A percentile compares a stretch with the other conserved stretches of the same genome.
Conservation (phyloP, 2,329 filamentous ascomycete genomes). For the Cladosporium halotolerans region DNA sequence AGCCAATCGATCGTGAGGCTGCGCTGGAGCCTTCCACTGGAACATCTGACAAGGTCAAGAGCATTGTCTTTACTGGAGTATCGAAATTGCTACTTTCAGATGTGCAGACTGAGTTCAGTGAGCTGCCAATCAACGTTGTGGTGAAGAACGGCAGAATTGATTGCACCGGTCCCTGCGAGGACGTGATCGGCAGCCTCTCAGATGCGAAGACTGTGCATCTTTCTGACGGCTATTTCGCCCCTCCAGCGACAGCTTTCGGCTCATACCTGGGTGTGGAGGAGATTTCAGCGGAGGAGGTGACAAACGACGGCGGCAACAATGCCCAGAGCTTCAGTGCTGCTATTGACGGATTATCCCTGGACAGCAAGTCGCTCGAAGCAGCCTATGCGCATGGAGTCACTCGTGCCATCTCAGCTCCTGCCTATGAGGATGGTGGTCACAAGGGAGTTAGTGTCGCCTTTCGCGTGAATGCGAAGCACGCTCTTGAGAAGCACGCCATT, state of each 20-base stretch:
- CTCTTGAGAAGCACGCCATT: constrained; percentile 29
- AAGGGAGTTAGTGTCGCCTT: constrained; percentile 35
- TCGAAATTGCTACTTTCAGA: constrained; percentile 46
- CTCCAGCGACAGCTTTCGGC: constrained; percentile 56
- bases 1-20: constrained; percentile 38
- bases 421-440: constrained; percentile 24
- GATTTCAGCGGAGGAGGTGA: constrained; percentile 51
- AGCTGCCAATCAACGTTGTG: constrained; percentile 38
- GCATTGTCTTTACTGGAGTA: constrained; percentile 54
- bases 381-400: constrained; percentile 36
- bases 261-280: constrained; percentile 57
- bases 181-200: constrained; percentile 38
- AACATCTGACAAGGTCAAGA: constrained; percentile 24
- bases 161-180: constrained; percentile 51
- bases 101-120: constrained; percentile 27
- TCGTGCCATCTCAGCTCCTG: constrained; percentile 34
- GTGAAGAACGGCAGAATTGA: constrained; percentile 49
- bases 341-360: constrained; percentile 39
- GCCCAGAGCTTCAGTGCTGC: constrained; percentile 50
- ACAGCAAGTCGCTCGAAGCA: constrained; percentile 33
- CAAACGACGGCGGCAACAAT: constrained; percentile 46
- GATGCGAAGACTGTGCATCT: constrained; percentile 42
- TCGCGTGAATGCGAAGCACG: constrained; percentile 30
- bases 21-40: not conserved
- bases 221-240: constrained; percentile 54